Conservation (phyloP, 1,284 basidiomycete species). For the Sanghuangporus weigelae region DNA sequence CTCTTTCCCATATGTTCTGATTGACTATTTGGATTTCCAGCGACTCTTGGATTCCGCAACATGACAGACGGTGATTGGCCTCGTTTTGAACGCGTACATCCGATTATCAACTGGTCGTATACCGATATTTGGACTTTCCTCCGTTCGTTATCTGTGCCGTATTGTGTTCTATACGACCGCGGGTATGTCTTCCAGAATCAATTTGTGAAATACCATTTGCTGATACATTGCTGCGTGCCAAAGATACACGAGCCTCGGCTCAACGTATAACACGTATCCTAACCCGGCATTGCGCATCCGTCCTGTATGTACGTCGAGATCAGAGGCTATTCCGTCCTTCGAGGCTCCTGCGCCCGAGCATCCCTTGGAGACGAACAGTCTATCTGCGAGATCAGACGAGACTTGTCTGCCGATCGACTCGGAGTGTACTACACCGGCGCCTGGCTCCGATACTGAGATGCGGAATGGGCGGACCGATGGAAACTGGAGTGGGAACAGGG, state of each 20-base stretch:
- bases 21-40: constrained; percentile 30
- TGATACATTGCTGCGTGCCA: not conserved
- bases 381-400: not conserved
- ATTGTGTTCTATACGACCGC: constrained; percentile 87
- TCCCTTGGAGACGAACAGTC: not conserved
- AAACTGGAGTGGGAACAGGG: constrained; percentile 13
- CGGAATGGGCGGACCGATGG: not conserved
- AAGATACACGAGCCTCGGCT: constrained; percentile 95
- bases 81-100: constrained; percentile 85
- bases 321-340: not conserved
- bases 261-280: constrained; percentile 89
- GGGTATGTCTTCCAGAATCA: constrained; percentile 51
- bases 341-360: constrained; percentile 15
- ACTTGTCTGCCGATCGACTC: constrained; percentile 3
- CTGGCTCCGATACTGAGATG: not conserved
- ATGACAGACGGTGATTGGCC: constrained; percentile 91
- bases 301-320: constrained; percentile 19
- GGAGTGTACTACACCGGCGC: constrained; percentile 4
- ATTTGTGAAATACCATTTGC: not conserved
- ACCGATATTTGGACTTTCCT: constrained; percentile 88
- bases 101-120: constrained; percentile 95
- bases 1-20: not conserved
- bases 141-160: constrained; percentile 69
- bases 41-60: constrained; percentile 63
- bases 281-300: constrained; percentile 75